Conservation (phyloP, 257 asterid genomes). For the Solanum bulbocastanum region DNA sequence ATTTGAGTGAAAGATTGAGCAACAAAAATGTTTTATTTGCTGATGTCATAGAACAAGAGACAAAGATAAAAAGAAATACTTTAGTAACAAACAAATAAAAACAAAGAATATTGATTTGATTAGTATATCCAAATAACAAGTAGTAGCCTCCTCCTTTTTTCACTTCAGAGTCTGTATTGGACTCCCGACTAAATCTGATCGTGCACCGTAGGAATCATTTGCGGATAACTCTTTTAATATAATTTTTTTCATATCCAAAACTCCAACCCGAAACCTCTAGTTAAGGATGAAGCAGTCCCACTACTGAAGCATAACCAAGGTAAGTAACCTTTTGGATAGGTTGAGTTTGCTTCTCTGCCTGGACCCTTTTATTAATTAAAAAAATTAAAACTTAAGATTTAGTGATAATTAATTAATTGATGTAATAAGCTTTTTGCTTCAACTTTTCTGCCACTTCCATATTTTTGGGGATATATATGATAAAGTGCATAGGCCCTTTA, state of each 20-base stretch:
- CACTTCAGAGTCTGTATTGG: no score
- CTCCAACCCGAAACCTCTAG: accelerated
- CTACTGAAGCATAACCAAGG: accelerated
- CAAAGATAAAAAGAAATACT: not conserved
- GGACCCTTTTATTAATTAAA: not conserved
- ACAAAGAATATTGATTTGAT: not conserved
- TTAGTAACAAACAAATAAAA: not conserved
- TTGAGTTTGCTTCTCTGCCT: not conserved
- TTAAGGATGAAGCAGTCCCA: no score
- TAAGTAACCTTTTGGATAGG: not conserved
- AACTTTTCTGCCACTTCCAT: not conserved
- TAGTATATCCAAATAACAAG: not conserved
- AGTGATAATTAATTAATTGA: not conserved
- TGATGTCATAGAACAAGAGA: not conserved
- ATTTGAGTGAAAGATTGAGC: not conserved
- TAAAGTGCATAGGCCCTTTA: not conserved
- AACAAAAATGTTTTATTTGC: not conserved
- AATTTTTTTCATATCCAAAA: accelerated
- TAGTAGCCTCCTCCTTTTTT: not conserved
- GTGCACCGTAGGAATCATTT: accelerated
- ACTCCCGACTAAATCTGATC: no score
- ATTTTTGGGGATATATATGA: not conserved
- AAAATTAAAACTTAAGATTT: not conserved
- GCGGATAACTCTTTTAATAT: not conserved
- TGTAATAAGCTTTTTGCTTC: not conserved